Base-by-base conservation (phyloP, 768 basidiomycete genomes). In the Leccinum ochraceum region DNA sequence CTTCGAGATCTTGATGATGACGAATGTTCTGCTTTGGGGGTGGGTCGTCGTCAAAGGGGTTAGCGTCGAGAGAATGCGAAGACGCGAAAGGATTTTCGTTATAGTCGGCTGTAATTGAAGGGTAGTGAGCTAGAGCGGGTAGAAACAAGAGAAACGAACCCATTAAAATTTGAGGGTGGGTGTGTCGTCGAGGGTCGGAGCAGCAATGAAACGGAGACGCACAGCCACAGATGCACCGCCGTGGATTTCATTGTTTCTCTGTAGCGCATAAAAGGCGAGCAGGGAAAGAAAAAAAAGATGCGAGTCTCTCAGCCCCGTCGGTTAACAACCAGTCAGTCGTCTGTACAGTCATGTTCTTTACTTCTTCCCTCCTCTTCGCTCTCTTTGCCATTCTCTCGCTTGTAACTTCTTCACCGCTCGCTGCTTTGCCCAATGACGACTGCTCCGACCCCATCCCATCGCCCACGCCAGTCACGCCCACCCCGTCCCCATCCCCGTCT, bases 11-110 rank as follows among this genome's bases (percentile, higher is more conserved):
- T 34, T 87, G 89, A 16, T 87, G 89, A 16, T 82, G 66, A 37
- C 83, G 78, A 20, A 78, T 67, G 20, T 76, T 75, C 59, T 82
- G 77, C 56, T 65, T 74, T 63, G 44, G 6, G 4, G 73, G 74
- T n/a, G 78, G 68, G 34, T 90, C 91, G 82, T 95, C 94, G 67
- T 93, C 92, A 71, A 95, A 95, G 2, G 93, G 93, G 74, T 95
- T 95, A 58, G 85, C 80, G 71, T 94, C 93, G 54, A 94, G 87
- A 3, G 91, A 91, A 68, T 91, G 85, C 16, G 88, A 85, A 10
- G 92, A 93, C 9, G 90, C 87, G 75, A 94, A 94, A 0, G 92
- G 92, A 66, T 94, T 93, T 71, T 90, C 82, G 52, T 80, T 80
- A 66, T 65, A 70, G 26, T 70, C 76, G 68, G 64, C 63, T 67